phyloP scores from a whole-genome alignment of 225 moss, liverwort and hornwort species.

The Bryum argenteum region DNA sequence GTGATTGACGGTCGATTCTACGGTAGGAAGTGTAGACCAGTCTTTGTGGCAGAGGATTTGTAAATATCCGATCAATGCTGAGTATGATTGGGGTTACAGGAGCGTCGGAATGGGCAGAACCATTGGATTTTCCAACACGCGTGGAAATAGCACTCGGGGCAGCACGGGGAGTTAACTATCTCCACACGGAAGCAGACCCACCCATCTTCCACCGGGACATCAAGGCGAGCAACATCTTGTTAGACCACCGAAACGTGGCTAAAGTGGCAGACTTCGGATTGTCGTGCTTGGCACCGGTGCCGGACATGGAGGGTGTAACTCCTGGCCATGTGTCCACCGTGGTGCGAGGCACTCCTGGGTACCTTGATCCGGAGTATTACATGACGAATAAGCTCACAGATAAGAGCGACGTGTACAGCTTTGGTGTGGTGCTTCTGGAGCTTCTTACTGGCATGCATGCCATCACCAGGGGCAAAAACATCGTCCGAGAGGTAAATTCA shows the following conservation, averaged over 20 bases:
- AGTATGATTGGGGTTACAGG: not conserved
- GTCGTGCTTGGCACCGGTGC: conserved; percentile 67
- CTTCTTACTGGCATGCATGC: conserved; percentile 64
- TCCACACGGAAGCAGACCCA: conserved; percentile 62
- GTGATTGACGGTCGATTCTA: too few relatives aligned
- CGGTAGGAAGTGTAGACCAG: too few relatives aligned
- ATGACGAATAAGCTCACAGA: conserved; percentile 76
- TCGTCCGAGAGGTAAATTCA: conserved; percentile 57
- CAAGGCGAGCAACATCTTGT: conserved; percentile 70
- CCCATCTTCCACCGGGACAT: conserved; percentile 68
- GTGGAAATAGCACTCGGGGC: conserved; percentile 65
- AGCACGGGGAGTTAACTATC: conserved; percentile 49
- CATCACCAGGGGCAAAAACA: conserved; percentile 69
- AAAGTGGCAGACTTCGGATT: conserved; percentile 73
- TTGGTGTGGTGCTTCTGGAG: conserved; percentile 82
- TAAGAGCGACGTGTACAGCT: conserved; percentile 86
- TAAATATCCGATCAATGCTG: not conserved
- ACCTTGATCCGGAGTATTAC: conserved; percentile 86
- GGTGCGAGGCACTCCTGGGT: conserved; percentile 81
- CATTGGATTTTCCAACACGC: conserved; percentile 55
- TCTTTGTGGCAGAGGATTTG: too few relatives aligned
- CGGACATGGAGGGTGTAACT: conserved; percentile 60
- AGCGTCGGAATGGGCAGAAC: conserved; percentile 16
- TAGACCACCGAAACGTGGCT: conserved; percentile 45
- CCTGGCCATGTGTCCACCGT: conserved; percentile 63